Evolutionary conservation across 202 grass and related monocot genomes (phyloP).

Genomic region (Setaria viridis): DNA sequence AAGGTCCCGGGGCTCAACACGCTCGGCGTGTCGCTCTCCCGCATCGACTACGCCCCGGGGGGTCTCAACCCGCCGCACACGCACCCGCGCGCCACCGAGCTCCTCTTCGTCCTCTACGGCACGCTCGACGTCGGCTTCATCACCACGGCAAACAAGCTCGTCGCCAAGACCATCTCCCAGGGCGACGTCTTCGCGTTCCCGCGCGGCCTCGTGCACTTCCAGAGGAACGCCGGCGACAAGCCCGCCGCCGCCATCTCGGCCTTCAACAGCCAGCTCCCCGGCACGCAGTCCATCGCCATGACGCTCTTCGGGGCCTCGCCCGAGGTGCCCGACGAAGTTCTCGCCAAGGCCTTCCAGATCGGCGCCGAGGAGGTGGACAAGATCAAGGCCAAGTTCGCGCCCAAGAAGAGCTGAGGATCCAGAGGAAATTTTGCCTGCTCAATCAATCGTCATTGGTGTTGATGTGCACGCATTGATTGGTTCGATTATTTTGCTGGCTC

Average conservation of each 20-base stretch:
- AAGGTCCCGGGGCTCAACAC: conserved; percentile 83
- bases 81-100: conserved; percentile 87
- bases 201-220: conserved; percentile 81
- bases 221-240: conserved; percentile 59
- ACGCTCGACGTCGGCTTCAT: conserved; percentile 79
- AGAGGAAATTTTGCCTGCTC: background rate
- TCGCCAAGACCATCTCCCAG: conserved; percentile 57
- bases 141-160: conserved; percentile 75
- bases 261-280: conserved; percentile 88
- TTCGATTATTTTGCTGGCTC: background rate
- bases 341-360: conserved; percentile 83
- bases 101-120: conserved; percentile 86
- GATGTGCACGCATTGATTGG: background rate
- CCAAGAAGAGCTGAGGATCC: conserved; percentile 41
- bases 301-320: conserved; percentile 68
- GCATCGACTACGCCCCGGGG: conserved; percentile 76
- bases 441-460: background rate
- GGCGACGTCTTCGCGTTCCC: conserved; percentile 82
- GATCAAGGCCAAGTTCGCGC: conserved; percentile 79
- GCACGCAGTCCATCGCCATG: conserved; percentile 71
- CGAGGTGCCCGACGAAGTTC: conserved; percentile 54
- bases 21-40: conserved; percentile 70
- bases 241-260: conserved; percentile 68
- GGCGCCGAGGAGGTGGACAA: conserved; percentile 60
- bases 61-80: conserved; percentile 91